phyloP scores from a whole-genome alignment of 768 basidiomycete genomes.

The Cytidiella melzeri region DNA sequence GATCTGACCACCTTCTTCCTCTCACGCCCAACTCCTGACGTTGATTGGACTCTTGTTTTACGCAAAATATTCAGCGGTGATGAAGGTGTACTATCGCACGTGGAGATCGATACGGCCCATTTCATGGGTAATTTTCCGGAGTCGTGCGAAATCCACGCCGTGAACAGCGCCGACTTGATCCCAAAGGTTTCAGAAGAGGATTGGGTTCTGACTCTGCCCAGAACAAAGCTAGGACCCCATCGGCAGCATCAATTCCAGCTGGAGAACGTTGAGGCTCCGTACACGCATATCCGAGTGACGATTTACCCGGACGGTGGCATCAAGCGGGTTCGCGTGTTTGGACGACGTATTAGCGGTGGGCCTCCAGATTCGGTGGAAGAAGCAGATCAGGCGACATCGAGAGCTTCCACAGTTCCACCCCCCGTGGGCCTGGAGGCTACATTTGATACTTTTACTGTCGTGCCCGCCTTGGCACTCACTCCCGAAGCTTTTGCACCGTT shows the following conservation, averaged over 20 bases:
- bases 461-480: constrained; percentile 69
- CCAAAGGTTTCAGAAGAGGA: constrained; percentile 33
- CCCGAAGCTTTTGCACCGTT: constrained; percentile 83
- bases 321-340: constrained; percentile 84
- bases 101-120: constrained; percentile 90
- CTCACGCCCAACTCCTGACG: constrained; percentile 2
- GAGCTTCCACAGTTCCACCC: neutral
- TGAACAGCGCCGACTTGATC: constrained; percentile 30
- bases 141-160: constrained; percentile 73
- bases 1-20: too few species aligned
- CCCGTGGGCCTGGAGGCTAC: too few species aligned
- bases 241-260: constrained; percentile 86
- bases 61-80: constrained; percentile 56
- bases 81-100: constrained; percentile 63
- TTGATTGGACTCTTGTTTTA: constrained; percentile 2
- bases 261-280: constrained; percentile 53
- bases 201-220: constrained; percentile 74
- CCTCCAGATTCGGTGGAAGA: neutral
- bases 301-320: constrained; percentile 95
- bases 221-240: constrained; percentile 83
- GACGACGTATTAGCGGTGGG: constrained; percentile 39
- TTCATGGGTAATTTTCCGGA: constrained; percentile 97
- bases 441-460: neutral
- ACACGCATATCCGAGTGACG: constrained; percentile 81
- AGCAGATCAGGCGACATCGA: neutral